A percentile compares a stretch with the other conserved stretches of the same genome.
phyloP scores from a whole-genome alignment of 306 rosid genomes.

The Sophora flavescens region DNA sequence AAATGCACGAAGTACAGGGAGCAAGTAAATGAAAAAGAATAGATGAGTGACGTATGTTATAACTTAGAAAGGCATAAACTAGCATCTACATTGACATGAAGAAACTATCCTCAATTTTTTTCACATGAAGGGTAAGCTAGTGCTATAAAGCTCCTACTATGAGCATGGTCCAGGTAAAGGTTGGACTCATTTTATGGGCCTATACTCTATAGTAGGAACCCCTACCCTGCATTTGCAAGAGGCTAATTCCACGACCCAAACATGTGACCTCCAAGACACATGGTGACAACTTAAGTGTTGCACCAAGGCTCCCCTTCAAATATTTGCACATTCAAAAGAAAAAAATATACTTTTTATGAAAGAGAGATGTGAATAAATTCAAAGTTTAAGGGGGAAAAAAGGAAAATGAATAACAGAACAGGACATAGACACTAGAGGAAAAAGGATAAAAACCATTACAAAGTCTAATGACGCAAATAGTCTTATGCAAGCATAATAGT shows the following conservation, averaged over 20 bases:
- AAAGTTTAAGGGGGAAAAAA: background rate
- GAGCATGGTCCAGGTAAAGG: no score
- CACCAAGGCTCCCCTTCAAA: no score
- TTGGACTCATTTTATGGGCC: no score
- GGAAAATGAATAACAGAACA: background rate
- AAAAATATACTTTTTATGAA: background rate
- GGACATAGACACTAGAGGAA: background rate
- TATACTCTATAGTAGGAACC: no score
- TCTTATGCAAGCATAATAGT: slow-evolving; percentile 1
- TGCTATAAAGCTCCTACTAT: no score
- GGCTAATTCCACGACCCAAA: no score
- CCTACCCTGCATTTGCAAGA: no score
- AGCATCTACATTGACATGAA: background rate
- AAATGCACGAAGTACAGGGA: no score
- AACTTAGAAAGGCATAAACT: background rate
- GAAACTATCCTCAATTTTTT: background rate
- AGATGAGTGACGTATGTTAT: background rate
- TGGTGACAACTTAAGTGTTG: no score
- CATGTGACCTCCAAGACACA: no score
- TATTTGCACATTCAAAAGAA: background rate
- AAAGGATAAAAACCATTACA: background rate
- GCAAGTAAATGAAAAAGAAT: no score
- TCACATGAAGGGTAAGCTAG: no score
- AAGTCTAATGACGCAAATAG: background rate
- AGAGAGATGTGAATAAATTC: background rate